Percentiles rank a stretch among this genome's conserved stretches.
phyloP scores from a whole-genome alignment of 139 green algal genomes.

The Chlorella sorokiniana region DNA sequence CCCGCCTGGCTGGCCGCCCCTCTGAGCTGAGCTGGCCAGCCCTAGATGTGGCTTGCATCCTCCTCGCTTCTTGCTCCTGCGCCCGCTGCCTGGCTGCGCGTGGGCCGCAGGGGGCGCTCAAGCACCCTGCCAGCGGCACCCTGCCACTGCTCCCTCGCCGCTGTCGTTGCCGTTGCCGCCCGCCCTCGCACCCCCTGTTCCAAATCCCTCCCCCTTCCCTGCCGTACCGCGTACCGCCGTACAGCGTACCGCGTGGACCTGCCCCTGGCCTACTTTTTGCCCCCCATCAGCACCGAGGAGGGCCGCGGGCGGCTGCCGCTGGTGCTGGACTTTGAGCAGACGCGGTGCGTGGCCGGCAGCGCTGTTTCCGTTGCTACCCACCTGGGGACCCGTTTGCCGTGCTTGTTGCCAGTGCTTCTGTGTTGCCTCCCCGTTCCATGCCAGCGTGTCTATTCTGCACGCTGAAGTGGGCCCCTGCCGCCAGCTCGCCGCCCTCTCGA shows the following conservation, averaged over 20 bases:
- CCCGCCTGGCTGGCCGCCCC: background rate
- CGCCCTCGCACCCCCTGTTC: background rate
- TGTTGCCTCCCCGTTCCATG: background rate
- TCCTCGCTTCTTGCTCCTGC: background rate
- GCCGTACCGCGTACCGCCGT: no score
- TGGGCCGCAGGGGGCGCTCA: no score
- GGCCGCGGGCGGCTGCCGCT: slow-evolving; percentile 3
- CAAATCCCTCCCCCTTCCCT: background rate
- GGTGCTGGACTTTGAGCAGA: slow-evolving; percentile 18
- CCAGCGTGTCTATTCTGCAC: background rate
- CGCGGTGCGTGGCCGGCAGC: background rate
- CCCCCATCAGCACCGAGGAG: background rate
- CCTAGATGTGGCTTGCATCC: background rate
- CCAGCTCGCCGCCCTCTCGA: background rate
- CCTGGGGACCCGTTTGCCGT: no score
- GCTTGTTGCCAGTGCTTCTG: background rate
- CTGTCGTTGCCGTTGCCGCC: no score
- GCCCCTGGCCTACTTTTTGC: slow-evolving; percentile 27
- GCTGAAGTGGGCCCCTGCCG: background rate
- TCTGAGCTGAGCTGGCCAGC: background rate
- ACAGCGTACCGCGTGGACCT: slow-evolving; percentile 11
- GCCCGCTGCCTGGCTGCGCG: no score
- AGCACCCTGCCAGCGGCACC: no score
- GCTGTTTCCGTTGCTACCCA: background rate
- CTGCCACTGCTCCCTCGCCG: no score